phyloP scores from a whole-genome alignment of 805 yeast genomes.

The Starmerella vitae region DNA sequence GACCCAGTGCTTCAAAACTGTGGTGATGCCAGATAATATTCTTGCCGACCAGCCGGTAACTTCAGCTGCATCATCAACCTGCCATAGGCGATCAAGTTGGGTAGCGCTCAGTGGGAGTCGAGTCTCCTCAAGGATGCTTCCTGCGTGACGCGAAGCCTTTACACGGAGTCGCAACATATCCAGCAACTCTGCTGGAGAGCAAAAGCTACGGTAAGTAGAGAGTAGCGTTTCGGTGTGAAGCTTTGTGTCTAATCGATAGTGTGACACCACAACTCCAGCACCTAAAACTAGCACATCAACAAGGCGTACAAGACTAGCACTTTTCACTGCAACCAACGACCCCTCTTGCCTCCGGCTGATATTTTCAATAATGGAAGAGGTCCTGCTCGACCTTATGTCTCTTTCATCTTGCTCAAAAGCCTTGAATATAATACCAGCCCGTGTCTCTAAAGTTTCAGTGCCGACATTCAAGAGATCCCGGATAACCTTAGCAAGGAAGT shows the following conservation, averaged over 20 bases:
- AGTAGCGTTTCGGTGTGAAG: conserved; percentile 54
- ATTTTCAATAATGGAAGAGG: conserved; percentile 34
- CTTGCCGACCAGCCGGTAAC: conserved; percentile 40
- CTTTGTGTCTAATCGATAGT: conserved; percentile 44
- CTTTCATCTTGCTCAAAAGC: conserved; percentile 31
- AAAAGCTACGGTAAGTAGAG: conserved; percentile 54
- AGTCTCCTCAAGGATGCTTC: conserved; percentile 21
- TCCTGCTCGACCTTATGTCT: conserved; percentile 25
- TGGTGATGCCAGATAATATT: conserved; percentile 70
- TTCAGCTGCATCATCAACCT: not conserved
- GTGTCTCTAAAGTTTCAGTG: conserved; percentile 42
- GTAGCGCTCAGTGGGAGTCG: not conserved
- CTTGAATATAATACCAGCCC: conserved; percentile 47
- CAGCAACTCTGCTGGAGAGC: conserved; percentile 42
- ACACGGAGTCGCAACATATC: conserved; percentile 43
- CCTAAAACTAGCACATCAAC: conserved; percentile 69
- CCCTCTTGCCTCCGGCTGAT: conserved; percentile 27
- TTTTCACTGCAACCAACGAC: conserved; percentile 38
- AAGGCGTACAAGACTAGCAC: conserved; percentile 62
- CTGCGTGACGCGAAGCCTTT: conserved; percentile 48
- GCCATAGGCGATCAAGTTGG: conserved; percentile 5
- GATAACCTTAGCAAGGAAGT: conserved; percentile 40
- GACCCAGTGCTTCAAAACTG: conserved; percentile 57
- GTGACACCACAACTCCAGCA: conserved; percentile 40
- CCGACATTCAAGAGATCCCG: conserved; percentile 54